Base-by-base conservation (phyloP, 1,284 basidiomycete genomes). In the Tetrapyrgos nigripes region DNA sequence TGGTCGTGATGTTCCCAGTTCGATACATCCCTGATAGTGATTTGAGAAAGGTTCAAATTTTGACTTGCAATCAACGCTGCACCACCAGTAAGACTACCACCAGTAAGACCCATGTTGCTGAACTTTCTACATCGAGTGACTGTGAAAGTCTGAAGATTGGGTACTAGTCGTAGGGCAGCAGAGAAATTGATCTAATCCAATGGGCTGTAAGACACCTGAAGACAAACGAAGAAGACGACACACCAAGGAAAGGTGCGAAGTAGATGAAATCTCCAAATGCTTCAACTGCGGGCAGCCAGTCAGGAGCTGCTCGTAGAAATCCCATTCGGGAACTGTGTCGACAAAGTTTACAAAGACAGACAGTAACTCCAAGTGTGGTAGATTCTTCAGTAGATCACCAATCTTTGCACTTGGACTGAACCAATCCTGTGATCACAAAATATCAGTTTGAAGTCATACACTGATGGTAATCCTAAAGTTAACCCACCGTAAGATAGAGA, bases 1-100 rank as follows among this genome's bases (percentile, higher is more conserved):
- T 66, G 63, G 48, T 67, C 63, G 17, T 54, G 53, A 35, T 64
- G 64, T 48, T 67, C 61, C 66, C 66, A 67, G 11, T 57, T 50
- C 21, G 50, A 23, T 5, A 66, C 64, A 52, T 64, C 62, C n/a
- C 64, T 58, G 43, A 67, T 58, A 14, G 44, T 54, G 24, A 66
- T 64, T 40, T 62, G 53, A 23, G 55, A 47, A 13, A 67, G 49
- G 24, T 58, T 53, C 11, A 56, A 57, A 46, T 64, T 61, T 29
- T 48, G 55, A 23, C 50, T 48, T 24, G 59, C 60, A 28, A 62
- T 60, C 21, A 49, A 58, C 14, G 64, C 3, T 27, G 60, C 60
- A 28, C 57, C 56, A 28, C 55, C 53, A 21, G 33, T 50, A 26
- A 53, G 58, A 47, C 55, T 35, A n/a, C 29, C 50, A 13, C 28